Evolutionary conservation across 768 basidiomycete genomes (phyloP).

Genomic region (Pisolithus tinctorius): DNA sequence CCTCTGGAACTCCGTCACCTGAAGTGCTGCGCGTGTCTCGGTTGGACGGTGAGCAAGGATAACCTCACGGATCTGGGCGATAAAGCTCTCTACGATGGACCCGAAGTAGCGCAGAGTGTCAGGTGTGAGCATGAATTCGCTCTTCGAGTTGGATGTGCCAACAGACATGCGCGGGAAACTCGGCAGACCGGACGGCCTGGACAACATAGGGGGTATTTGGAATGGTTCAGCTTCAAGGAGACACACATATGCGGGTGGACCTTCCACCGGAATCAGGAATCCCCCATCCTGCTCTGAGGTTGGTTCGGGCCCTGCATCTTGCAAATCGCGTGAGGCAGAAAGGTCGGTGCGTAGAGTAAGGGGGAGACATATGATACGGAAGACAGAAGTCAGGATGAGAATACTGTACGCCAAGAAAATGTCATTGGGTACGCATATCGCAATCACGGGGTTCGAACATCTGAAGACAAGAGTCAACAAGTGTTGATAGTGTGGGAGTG

Average conservation of each 20-base stretch:
- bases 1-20: conserved; percentile 60
- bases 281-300: conserved; percentile 21
- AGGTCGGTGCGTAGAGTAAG: conserved; percentile 60
- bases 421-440: conserved; percentile 71
- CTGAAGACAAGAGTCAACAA: conserved; percentile 29
- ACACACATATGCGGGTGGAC: conserved; percentile 47
- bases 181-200: conserved; percentile 42
- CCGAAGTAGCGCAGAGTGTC: conserved; percentile 64
- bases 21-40: conserved; percentile 56
- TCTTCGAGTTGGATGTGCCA: conserved; percentile 34
- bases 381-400: conserved; percentile 69
- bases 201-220: conserved; percentile 34
- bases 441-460: conserved; percentile 68
- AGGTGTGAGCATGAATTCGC: conserved; percentile 63
- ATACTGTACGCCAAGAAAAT: conserved; percentile 86
- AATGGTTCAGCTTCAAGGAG: conserved; percentile 45
- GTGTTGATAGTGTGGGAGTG: not conserved
- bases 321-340: conserved; percentile 12
- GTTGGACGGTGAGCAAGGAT: conserved; percentile 44
- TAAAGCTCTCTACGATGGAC: conserved; percentile 47
- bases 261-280: conserved; percentile 37
- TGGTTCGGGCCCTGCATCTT: not conserved
- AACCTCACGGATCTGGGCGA: conserved; percentile 51
- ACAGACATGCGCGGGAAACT: conserved; percentile 44
- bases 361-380: conserved; percentile 67